phyloP scores from a whole-genome alignment of 495 filamentous ascomycete genomes.

The Amphirosellinia nigrospora region DNA sequence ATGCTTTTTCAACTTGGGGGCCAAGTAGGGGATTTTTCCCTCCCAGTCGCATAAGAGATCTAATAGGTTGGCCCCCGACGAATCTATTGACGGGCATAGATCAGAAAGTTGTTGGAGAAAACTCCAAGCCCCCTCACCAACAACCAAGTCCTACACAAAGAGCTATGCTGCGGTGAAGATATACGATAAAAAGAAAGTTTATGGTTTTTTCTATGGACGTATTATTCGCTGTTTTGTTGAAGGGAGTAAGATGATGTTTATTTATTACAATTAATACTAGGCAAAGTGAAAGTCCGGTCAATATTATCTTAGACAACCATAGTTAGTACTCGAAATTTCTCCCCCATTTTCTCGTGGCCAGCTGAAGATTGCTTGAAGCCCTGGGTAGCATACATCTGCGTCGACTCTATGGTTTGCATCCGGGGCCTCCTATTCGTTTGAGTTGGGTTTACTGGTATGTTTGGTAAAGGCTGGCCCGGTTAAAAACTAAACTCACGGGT shows the following conservation, averaged over 20 bases:
- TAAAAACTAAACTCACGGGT: not conserved
- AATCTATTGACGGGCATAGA: not conserved
- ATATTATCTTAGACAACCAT: not conserved
- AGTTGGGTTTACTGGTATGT: not conserved
- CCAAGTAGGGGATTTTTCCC: not conserved
- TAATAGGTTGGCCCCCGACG: not conserved
- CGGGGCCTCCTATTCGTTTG: not conserved
- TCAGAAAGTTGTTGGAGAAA: not conserved
- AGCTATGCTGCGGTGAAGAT: not conserved
- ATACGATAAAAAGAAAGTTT: not conserved
- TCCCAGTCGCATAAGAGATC: not conserved
- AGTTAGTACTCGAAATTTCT: not conserved
- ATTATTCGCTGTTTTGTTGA: too few species aligned
- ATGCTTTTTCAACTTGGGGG: not conserved
- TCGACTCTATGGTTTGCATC: not conserved
- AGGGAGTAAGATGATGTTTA: too few species aligned
- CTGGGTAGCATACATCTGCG: not conserved
- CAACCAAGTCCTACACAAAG: not conserved
- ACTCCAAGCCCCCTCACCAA: not conserved
- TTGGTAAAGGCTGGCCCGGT: not conserved
- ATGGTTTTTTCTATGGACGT: too few species aligned
- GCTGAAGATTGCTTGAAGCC: not conserved
- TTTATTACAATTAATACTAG: too few species aligned
- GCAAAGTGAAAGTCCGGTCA: not conserved
- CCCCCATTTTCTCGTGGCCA: not conserved